Conservation (phyloP, 1,139 yeast genomes). For the Yamadazyma mexicana region DNA sequence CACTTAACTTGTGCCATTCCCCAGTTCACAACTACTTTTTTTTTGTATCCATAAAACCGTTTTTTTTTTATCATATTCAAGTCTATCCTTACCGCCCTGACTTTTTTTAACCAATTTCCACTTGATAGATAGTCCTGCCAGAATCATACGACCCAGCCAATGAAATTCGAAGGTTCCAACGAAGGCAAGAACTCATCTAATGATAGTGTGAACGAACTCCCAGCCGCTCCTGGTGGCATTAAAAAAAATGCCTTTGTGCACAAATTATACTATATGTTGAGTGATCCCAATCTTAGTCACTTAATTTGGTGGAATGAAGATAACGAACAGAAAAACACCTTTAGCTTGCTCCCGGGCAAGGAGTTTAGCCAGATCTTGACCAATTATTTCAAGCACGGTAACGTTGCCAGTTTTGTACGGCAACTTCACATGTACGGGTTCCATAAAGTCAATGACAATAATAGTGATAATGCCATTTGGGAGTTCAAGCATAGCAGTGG, state of each 20-base stretch:
- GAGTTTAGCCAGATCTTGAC: conserved; percentile 47
- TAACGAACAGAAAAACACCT: conserved; percentile 54
- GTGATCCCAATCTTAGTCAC: conserved; percentile 47
- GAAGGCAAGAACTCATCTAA: conserved; percentile 1
- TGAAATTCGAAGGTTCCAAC: not conserved
- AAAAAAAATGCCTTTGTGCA: conserved; percentile 67
- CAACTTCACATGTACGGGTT: conserved; percentile 53
- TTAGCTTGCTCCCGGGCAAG: conserved; percentile 60
- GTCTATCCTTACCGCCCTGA: too few species aligned
- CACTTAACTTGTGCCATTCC: too few species aligned
- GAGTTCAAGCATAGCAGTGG: conserved; percentile 88
- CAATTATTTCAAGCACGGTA: conserved; percentile 46
- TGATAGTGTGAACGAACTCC: conserved; percentile 3
- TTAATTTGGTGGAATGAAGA: conserved; percentile 78
- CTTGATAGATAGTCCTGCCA: too few species aligned
- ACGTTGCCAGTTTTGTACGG: conserved; percentile 48
- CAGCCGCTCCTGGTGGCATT: conserved; percentile 19
- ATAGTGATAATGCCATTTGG: conserved; percentile 54
- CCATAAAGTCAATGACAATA: conserved; percentile 51
- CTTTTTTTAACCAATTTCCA: too few species aligned
- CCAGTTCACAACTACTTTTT: too few species aligned
- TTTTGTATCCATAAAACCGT: too few species aligned
- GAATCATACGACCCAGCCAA: not conserved
- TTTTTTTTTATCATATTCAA: too few species aligned
- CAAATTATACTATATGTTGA: conserved; percentile 59